Base-by-base conservation (phyloP, 163 green algal species). In the Chlamydomonas reinhardtii region DNA sequence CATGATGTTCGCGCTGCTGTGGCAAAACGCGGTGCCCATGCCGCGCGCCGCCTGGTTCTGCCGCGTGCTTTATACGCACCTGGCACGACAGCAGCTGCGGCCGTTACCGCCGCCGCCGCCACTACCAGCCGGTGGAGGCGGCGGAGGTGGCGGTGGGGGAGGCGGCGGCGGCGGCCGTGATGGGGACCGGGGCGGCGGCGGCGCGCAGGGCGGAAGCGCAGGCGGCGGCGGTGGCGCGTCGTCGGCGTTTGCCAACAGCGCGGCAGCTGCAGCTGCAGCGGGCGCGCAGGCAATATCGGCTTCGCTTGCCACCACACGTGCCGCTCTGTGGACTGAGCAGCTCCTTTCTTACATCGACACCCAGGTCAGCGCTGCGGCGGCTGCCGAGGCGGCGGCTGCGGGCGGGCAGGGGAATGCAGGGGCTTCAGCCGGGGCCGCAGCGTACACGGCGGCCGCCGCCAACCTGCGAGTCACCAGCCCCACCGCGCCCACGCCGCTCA, bases 91-190 rank as follows among this genome's bases (percentile, higher is more conserved):
- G 54, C 54, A 79, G 54, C 54, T 86, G 54, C 69, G 80, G 15
- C 70, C 80, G 70, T 70, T 79, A 56, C 80, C 80, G 54, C 80
- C 80, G 25, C 80, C 80, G 70, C 80, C 80, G 27, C 80, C 80
- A 20, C 56, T 65, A 14, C 80, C 70, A 25, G n/a, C 52, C 56
- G 65, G 32, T 2, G 6, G 6, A 0, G 52, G 24, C 66, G 61
- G 77, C 27, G 27, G 34, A 34, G 79, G 43, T 65, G 37, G 66
- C 27, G 65, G 39, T 15, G 35, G 64, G 22, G 61, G 72, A 17
- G 32, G 32, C 56, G 54, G 32, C 20, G n/a, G 52, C 31, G 71
- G 48, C 9, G 29, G 52, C 52, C 27, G 52, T 19, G 16, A 24
- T 14, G n/a, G 52, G 19, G 15, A 24, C 2, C 9, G 24, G 31